phyloP scores from a whole-genome alignment of 768 basidiomycete species.

The Tulasnella sp. region DNA sequence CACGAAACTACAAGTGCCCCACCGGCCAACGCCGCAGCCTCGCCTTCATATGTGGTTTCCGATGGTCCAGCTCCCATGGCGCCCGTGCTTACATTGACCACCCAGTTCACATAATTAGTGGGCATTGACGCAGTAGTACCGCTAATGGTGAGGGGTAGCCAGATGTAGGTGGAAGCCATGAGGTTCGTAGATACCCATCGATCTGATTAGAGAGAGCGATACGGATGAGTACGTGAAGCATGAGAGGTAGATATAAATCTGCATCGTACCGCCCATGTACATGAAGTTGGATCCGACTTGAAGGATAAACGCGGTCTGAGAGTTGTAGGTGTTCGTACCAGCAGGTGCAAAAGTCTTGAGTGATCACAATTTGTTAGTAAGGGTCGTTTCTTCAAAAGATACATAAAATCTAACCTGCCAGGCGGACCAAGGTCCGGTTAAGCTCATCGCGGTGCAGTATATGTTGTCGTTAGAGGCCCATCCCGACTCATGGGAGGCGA shows the following conservation, averaged over 20 bases:
- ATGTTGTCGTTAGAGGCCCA: conserved; percentile 17
- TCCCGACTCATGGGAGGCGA: conserved; percentile 11
- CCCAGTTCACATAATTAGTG: conserved; percentile 17
- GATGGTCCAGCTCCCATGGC: not conserved
- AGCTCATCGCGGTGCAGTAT: conserved; percentile 3
- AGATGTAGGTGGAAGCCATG: conserved; percentile 15
- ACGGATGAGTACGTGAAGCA: not conserved
- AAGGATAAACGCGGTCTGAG: conserved; percentile 13
- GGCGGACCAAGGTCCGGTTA: conserved; percentile 11
- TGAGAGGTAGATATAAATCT: not conserved
- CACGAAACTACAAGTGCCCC: conserved; percentile 12
- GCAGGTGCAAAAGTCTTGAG: conserved; percentile 15
- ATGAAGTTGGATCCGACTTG: conserved; percentile 16
- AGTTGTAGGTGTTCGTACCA: conserved; percentile 11
- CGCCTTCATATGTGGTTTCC: conserved; percentile 15
- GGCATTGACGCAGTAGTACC: conserved; percentile 14
- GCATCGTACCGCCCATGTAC: conserved; percentile 12
- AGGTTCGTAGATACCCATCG: conserved; percentile 17
- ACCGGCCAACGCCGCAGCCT: conserved; percentile 1
- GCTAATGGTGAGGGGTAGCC: conserved; percentile 15
- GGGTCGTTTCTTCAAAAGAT: not conserved
- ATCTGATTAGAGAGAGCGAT: not conserved
- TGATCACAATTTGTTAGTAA: not conserved
- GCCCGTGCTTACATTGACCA: conserved; percentile 12
- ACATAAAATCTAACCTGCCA: conserved; percentile 1